Conservation (phyloP, 371 early-diverging fungal genomes). For the Batrachochytrium dendrobatidis region DNA sequence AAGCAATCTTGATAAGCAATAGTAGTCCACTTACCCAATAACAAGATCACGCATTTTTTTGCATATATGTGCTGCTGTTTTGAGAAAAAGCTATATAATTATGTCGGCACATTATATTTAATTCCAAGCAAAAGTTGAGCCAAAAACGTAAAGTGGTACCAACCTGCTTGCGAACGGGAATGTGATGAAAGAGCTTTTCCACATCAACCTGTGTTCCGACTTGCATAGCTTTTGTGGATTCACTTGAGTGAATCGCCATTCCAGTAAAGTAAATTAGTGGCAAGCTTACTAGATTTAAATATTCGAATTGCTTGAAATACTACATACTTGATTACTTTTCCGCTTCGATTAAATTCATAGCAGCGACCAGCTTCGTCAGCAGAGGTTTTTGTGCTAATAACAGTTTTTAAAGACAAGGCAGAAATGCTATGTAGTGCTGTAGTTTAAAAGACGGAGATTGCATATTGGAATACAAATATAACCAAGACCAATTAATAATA, state of each 20-base stretch:
- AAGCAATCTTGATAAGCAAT: too few species aligned
- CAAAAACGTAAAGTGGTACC: too few species aligned
- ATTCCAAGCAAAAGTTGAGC: too few species aligned
- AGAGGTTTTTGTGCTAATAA: constrained; percentile 32
- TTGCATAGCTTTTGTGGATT: neutral
- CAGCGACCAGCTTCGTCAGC: constrained; percentile 26
- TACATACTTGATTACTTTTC: constrained; percentile 24
- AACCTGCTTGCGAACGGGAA: constrained; percentile 47
- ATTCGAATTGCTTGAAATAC: neutral
- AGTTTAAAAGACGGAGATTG: constrained; percentile 12
- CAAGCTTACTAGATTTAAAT: neutral
- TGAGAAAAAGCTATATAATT: too few species aligned
- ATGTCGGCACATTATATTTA: too few species aligned
- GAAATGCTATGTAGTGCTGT: constrained; percentile 44
- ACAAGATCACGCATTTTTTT: neutral
- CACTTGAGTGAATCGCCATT: neutral
- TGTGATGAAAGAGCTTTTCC: constrained; percentile 30
- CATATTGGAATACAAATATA: neutral
- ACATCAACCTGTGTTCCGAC: constrained; percentile 35
- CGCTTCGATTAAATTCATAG: constrained; percentile 30
- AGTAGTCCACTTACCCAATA: too few species aligned
- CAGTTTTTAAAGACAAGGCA: constrained; percentile 22
- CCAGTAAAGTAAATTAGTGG: neutral
- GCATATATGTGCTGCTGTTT: neutral
- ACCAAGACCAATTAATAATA: neutral